A percentile compares a stretch with the other conserved stretches of the same genome.
These are phyloP conservation scores for Grigorovia transvaalensis DNA, from an alignment of 805 yeast species.

Conservation along the genomic window DNA sequence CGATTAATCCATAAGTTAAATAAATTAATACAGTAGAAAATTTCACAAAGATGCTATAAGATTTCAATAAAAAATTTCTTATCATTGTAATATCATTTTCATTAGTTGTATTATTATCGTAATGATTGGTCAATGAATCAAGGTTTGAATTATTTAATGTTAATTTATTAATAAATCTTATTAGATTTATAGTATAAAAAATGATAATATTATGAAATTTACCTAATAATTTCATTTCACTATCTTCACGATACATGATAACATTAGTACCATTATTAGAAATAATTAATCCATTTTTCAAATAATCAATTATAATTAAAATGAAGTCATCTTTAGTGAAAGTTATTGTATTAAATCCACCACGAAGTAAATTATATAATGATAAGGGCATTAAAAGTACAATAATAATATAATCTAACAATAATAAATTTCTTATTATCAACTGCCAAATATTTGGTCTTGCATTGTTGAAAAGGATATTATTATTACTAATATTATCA, in stretches of 20 bases:
- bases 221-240: conserved; percentile 16
- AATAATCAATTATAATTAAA: conserved; percentile 18
- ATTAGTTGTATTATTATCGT: not conserved
- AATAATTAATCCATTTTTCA: conserved; percentile 13
- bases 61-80: not conserved
- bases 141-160: not conserved
- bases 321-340: conserved; percentile 22
- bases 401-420: conserved; percentile 22
- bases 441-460: conserved; percentile 10
- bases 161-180: not conserved
- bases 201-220: conserved; percentile 26
- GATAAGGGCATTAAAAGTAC: conserved; percentile 25
- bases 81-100: not conserved
- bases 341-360: conserved; percentile 23
- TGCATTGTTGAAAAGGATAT: not conserved
- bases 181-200: conserved; percentile 12
- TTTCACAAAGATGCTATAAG: conserved; percentile 16
- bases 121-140: too few species aligned
- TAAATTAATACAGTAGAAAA: conserved; percentile 14
- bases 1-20: conserved; percentile 20
- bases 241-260: conserved; percentile 8
- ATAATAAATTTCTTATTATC: conserved; percentile 17
- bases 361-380: conserved; percentile 21
- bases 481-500: not conserved
- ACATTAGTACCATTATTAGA: conserved; percentile 23